Percentiles rank a stretch among this genome's conserved stretches.
These are phyloP conservation scores for Nothophaeocryptopus gaeumannii DNA, from an alignment of 2,329 filamentous ascomycete genomes.

Conservation along the genomic window DNA sequence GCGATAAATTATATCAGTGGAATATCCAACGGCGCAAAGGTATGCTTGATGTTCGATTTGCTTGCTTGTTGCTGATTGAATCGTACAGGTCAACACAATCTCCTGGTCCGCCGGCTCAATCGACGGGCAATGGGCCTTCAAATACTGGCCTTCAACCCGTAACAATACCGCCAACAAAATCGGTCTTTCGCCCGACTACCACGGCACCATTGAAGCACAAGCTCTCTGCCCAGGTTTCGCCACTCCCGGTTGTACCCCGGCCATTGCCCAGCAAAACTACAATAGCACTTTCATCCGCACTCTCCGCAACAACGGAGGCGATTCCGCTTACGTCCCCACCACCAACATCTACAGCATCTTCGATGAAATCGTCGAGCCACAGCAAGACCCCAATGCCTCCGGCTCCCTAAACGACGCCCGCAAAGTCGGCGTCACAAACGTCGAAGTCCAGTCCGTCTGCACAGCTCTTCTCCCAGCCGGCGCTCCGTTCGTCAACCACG, in stretches of 20 bases:
- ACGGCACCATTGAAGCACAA: conserved; percentile 45
- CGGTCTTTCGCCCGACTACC: conserved; percentile 52
- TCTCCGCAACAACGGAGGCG: conserved; percentile 46
- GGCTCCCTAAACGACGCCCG: conserved; percentile 43
- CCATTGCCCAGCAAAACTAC: conserved; percentile 49
- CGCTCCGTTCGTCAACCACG: conserved; percentile 48
- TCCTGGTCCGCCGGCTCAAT: conserved; percentile 56
- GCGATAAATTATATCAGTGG: conserved; percentile 55
- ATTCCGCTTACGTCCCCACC: conserved; percentile 54
- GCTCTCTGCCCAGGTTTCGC: conserved; percentile 31
- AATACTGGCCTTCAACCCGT: conserved; percentile 55
- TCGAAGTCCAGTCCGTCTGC: conserved; percentile 48
- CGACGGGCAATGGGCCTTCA: conserved; percentile 55
- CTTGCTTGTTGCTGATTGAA: not conserved
- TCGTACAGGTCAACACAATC: conserved; percentile 41
- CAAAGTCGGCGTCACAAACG: conserved; percentile 50
- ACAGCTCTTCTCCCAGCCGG: conserved; percentile 35
- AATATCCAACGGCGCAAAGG: conserved; percentile 38
- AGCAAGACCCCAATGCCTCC: conserved; percentile 47
- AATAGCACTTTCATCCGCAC: conserved; percentile 44
- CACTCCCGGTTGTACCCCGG: conserved; percentile 35
- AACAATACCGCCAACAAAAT: conserved; percentile 48
- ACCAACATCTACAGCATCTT: conserved; percentile 52
- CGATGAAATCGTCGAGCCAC: conserved; percentile 54
- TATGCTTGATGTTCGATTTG: not conserved